Evolutionary conservation across 768 basidiomycete species (phyloP).

Genomic region (Tremella fuciformis): DNA sequence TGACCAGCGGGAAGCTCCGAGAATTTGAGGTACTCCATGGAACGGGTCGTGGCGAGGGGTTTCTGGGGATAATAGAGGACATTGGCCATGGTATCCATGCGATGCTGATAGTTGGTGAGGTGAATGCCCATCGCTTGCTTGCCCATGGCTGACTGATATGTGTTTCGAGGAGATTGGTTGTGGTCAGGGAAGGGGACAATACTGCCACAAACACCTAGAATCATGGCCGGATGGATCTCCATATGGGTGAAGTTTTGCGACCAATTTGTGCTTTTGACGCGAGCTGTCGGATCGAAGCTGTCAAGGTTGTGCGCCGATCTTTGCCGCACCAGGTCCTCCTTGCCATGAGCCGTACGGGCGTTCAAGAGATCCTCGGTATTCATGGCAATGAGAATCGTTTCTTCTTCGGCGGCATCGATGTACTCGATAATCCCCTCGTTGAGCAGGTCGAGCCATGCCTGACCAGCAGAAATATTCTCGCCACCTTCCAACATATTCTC

Average conservation of each 20-base stretch:
- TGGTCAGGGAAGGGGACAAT: slow-evolving; percentile 99
- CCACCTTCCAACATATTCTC: slow-evolving; percentile 58
- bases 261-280: slow-evolving; percentile 77
- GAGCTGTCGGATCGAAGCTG: slow-evolving; percentile 74
- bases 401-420: slow-evolving; percentile 97
- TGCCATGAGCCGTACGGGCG: slow-evolving; percentile 57
- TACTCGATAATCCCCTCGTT: slow-evolving; percentile 87
- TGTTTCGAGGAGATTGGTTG: slow-evolving; percentile 99
- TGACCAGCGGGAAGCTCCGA: slow-evolving; percentile 98
- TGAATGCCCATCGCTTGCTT: slow-evolving; percentile 99
- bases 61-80: slow-evolving; percentile 99
- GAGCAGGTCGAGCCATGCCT: slow-evolving; percentile 72
- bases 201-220: slow-evolving; percentile 94
- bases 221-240: slow-evolving; percentile 99
- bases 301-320: slow-evolving; percentile 53
- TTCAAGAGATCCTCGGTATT: slow-evolving; percentile 91
- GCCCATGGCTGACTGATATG: slow-evolving; percentile 99
- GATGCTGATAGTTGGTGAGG: slow-evolving; percentile 95
- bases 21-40: slow-evolving; percentile 99
- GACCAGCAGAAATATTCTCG: slow-evolving; percentile 55
- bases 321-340: slow-evolving; percentile 41
- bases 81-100: slow-evolving; percentile 99
- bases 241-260: slow-evolving; percentile 97
- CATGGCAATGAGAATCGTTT: slow-evolving; percentile 99
- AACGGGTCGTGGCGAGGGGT: slow-evolving; percentile 94